phyloP scores from a whole-genome alignment of 768 basidiomycete genomes.

The Agrocybe pediades region DNA sequence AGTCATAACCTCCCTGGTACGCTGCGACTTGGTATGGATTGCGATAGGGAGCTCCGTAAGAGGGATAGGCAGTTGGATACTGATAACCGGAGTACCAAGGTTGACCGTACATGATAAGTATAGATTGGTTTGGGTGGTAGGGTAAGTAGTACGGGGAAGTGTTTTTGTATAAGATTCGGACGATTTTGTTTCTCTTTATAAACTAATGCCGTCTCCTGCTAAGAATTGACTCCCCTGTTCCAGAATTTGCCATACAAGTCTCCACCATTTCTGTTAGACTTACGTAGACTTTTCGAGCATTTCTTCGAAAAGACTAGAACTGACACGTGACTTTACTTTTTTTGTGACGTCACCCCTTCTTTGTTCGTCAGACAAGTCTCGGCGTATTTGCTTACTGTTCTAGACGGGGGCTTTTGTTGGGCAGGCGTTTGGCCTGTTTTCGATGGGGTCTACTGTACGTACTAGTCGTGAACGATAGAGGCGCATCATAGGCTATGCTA shows the following conservation, averaged over 20 bases:
- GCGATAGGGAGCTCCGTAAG: constrained; percentile 21
- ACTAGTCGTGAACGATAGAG: too few species aligned
- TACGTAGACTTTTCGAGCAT: constrained; percentile 5
- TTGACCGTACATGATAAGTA: constrained; percentile 24
- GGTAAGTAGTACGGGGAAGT: background rate
- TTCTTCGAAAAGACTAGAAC: constrained; percentile 22
- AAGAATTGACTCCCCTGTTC: constrained; percentile 15
- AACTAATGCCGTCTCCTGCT: constrained; percentile 1
- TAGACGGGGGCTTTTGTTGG: too few species aligned
- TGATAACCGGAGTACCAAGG: constrained; percentile 25
- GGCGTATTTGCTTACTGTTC: background rate
- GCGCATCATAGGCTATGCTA: too few species aligned
- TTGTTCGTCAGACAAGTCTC: background rate
- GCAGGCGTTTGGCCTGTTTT: too few species aligned
- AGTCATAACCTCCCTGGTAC: constrained; percentile 14
- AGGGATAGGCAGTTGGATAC: constrained; percentile 27
- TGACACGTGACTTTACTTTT: constrained; percentile 11
- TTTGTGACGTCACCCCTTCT: background rate
- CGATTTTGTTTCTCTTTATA: background rate
- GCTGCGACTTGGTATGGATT: constrained; percentile 2
- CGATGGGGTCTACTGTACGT: too few species aligned
- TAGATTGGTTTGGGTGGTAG: background rate
- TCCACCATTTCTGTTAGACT: background rate
- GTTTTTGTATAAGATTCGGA: constrained; percentile 3
- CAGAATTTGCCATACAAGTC: constrained; percentile 17